phyloP scores from a whole-genome alignment of 208 protist genomes.

The Sergeia podlipaevii region DNA sequence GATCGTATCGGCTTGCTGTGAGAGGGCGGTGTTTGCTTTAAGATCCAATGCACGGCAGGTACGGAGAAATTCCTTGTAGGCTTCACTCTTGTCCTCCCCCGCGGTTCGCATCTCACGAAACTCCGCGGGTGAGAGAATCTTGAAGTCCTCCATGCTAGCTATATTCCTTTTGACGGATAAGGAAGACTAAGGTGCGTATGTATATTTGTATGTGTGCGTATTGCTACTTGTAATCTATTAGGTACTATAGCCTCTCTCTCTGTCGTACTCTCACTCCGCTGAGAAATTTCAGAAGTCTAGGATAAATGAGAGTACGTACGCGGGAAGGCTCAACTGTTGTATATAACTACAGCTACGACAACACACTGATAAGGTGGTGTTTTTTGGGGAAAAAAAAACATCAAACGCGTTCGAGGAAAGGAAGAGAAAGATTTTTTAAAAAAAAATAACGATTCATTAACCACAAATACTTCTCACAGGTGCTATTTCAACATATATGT shows the following conservation, averaged over 20 bases:
- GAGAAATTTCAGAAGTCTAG: too few relatives aligned
- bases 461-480: background rate
- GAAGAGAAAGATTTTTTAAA: background rate
- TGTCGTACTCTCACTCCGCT: too few relatives aligned
- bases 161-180: too few relatives aligned
- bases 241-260: too few relatives aligned
- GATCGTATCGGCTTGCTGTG: conserved; percentile 30
- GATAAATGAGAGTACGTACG: too few relatives aligned
- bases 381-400: background rate
- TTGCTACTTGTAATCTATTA: too few relatives aligned
- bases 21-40: conserved; percentile 55
- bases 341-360: too few relatives aligned
- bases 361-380: too few relatives aligned
- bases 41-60: conserved; percentile 64
- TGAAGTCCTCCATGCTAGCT: background rate
- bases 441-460: background rate
- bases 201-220: too few relatives aligned
- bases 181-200: too few relatives aligned
- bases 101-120: conserved; percentile 4
- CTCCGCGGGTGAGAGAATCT: conserved; percentile 9
- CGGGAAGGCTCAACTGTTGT: too few relatives aligned
- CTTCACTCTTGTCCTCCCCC: conserved; percentile 2
- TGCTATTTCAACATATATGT: background rate
- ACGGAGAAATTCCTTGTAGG: conserved; percentile 41
- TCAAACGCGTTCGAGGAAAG: background rate